Evolutionary conservation across 768 basidiomycete genomes (phyloP).

Genomic region (Leccinum disarticulatum): DNA sequence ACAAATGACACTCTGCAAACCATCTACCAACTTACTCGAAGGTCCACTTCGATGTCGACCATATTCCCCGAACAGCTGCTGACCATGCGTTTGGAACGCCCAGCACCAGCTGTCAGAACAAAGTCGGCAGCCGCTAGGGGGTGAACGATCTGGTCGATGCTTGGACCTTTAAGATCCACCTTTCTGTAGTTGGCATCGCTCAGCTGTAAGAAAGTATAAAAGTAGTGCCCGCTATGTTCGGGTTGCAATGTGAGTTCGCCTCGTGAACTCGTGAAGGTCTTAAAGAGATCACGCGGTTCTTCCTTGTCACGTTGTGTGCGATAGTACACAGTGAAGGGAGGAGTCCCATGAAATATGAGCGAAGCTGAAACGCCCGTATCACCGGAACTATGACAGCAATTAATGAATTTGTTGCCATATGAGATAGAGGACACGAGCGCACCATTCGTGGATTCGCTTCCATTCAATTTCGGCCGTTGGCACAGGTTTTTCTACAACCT

Average conservation of each 20-base stretch:
- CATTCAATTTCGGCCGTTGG: constrained; percentile 87
- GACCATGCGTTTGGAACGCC: constrained; percentile 52
- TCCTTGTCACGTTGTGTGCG: constrained; percentile 70
- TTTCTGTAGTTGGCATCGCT: constrained; percentile 85
- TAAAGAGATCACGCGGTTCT: constrained; percentile 53
- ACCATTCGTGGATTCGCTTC: constrained; percentile 92
- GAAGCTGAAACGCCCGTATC: constrained; percentile 91
- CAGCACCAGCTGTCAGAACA: constrained; percentile 38
- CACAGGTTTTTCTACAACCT: constrained; percentile 68
- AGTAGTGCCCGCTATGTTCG: constrained; percentile 85
- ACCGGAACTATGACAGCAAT: constrained; percentile 58
- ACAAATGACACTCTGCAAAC: background rate
- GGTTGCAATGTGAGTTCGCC: constrained; percentile 86
- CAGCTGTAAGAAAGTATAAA: constrained; percentile 74
- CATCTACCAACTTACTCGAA: constrained; percentile 52
- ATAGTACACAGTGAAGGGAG: constrained; percentile 87
- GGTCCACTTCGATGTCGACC: constrained; percentile 77
- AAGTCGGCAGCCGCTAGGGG: constrained; percentile 83
- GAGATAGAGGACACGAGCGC: constrained; percentile 4
- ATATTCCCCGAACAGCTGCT: constrained; percentile 78
- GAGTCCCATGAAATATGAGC: constrained; percentile 81
- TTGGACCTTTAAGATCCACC: constrained; percentile 69
- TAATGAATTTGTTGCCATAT: constrained; percentile 5
- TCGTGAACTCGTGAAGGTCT: constrained; percentile 65
- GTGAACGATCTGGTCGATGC: constrained; percentile 87